A percentile compares a stretch with the other conserved stretches of the same genome.
phyloP scores from a whole-genome alignment of 192 early-diverging fungal genomes.

The Glomus cerebriforme region DNA sequence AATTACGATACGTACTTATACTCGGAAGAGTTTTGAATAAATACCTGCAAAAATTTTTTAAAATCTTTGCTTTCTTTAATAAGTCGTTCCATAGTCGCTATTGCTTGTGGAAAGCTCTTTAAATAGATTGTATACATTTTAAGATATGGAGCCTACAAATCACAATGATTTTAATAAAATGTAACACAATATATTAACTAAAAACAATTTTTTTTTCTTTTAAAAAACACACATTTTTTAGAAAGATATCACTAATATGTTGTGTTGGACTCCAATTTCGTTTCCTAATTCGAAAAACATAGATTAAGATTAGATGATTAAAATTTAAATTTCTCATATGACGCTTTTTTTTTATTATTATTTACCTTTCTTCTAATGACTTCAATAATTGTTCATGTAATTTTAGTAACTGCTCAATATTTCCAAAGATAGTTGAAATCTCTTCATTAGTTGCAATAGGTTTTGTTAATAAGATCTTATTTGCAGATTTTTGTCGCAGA shows the following conservation, averaged over 20 bases:
- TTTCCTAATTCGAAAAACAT: background rate
- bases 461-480: constrained; percentile 20
- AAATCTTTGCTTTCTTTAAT: constrained; percentile 33
- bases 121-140: constrained; percentile 85
- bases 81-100: constrained; percentile 30
- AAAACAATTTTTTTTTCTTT: background rate
- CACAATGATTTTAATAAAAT: background rate
- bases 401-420: constrained; percentile 12
- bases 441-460: constrained; percentile 22
- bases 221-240: constrained; percentile 25
- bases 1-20: background rate
- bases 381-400: constrained; percentile 28
- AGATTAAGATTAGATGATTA: background rate
- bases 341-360: background rate
- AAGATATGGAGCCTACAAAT: constrained; percentile 57
- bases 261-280: constrained; percentile 5
- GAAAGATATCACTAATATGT: constrained; percentile 27
- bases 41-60: constrained; percentile 33
- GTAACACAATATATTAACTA: background rate
- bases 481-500: constrained; percentile 37
- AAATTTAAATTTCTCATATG: background rate
- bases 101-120: constrained; percentile 80
- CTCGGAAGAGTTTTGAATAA: background rate
- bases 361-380: constrained; percentile 29
- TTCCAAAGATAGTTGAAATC: constrained; percentile 25